These are phyloP conservation scores for Thozetella sp. DNA, from an alignment of 495 filamentous ascomycete species.

Conservation along the genomic window DNA sequence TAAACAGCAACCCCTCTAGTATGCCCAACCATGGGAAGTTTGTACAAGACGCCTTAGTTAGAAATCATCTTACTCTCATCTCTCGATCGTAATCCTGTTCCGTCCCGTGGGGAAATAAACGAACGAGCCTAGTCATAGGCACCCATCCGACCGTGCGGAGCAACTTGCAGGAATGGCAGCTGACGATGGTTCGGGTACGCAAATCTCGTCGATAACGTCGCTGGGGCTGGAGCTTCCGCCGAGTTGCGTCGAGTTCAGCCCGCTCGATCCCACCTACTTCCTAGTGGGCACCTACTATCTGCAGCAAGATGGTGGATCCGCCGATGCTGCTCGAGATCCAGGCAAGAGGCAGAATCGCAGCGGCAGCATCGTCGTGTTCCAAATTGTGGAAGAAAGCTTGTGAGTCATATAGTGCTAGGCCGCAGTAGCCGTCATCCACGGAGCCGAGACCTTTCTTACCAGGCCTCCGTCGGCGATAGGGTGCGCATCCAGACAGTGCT, in stretches of 20 bases:
- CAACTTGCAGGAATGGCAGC: background rate
- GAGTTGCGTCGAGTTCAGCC: conserved; percentile 77
- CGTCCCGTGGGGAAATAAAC: too few species aligned
- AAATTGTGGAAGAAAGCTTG: conserved; percentile 49
- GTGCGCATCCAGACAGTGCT: conserved; percentile 47
- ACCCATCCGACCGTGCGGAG: too few species aligned
- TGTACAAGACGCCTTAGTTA: too few species aligned
- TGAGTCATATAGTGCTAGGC: conserved; percentile 36
- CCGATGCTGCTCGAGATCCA: conserved; percentile 9
- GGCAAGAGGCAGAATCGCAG: conserved; percentile 59
- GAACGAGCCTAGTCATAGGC: too few species aligned
- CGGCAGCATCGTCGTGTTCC: conserved; percentile 72
- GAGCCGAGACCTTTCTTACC: conserved; percentile 15
- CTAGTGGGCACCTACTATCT: conserved; percentile 80
- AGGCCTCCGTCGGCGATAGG: conserved; percentile 23
- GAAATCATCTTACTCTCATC: too few species aligned
- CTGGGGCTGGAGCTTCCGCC: conserved; percentile 58
- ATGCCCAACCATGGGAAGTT: too few species aligned
- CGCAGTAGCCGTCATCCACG: conserved; percentile 1
- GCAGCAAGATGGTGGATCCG: conserved; percentile 38
- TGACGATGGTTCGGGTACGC: background rate
- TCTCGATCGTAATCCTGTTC: too few species aligned
- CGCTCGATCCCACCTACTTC: conserved; percentile 57
- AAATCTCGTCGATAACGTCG: conserved; percentile 24
- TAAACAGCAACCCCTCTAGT: too few species aligned